Base-by-base conservation (phyloP, 2,329 filamentous ascomycete genomes). In the Pseudogymnoascus sp. region DNA sequence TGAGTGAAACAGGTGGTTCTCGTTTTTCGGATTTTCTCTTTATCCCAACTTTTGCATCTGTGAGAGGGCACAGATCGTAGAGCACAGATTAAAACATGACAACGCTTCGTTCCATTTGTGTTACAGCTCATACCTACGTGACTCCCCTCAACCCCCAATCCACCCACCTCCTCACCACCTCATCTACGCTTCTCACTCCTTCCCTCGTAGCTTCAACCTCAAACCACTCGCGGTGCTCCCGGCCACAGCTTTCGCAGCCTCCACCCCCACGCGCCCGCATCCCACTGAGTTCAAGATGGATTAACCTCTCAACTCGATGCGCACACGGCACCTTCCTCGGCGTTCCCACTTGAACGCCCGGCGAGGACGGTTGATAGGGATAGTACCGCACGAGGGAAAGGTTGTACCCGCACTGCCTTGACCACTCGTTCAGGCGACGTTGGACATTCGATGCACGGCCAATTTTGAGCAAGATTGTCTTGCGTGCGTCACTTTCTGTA, bases 161-260 rank as follows among this genome's bases (percentile, higher is more conserved):
- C 7, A 92, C 86, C 94, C 94, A 99, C 66, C 91, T 78, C 71
- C 87, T 84, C 41, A 96, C 86, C 63, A 92, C 84, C 66, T 89
- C 85, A 75, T 90, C 87, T 8, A 90, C 83, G 27, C 71, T 80
- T 64, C 81, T 84, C 2, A 97, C 81, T 0, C 87, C 90, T 29
- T 87, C 81, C 66, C 86, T 83, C 21, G 79, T 87, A 0, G 90
- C 90, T 65, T 90, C 85, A 1, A 97, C 86, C 76, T 95, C 90
- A 73, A 99, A 99, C 93, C 93, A 99, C 77, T 99, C 94, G 60
- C 88, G 80, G 74, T 99, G 94, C 69, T 91, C 87, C 70, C 86
- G 87, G 1, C 92, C 92, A 71, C 94, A 99, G 1, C 85, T 82
- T 4, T 80, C 79, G 70, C 94, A 99, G 60, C 83, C 83, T 72